phyloP scores from a whole-genome alignment of 1,284 basidiomycete species.

The Leccinum pallidistipes region DNA sequence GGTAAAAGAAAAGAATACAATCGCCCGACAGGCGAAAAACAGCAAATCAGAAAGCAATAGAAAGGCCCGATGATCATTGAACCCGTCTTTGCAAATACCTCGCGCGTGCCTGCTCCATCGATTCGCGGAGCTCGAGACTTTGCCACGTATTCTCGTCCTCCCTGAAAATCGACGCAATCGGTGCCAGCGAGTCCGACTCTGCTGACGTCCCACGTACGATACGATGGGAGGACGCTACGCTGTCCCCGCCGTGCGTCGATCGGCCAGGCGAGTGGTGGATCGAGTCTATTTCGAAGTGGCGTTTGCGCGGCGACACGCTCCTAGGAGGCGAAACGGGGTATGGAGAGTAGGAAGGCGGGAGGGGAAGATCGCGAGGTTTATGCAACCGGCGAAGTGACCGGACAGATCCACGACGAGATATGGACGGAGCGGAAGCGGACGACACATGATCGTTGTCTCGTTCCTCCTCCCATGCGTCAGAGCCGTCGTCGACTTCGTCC shows the following conservation, averaged over 20 bases:
- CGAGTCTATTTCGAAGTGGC: constrained; percentile 28
- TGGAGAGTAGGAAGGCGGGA: constrained; percentile 32
- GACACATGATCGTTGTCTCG: constrained; percentile 19
- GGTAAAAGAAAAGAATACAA: not conserved
- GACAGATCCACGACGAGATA: constrained; percentile 31
- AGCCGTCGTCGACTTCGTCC: constrained; percentile 72
- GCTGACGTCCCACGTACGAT: constrained; percentile 27
- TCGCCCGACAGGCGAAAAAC: not conserved
- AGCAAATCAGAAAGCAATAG: not conserved
- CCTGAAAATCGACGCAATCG: constrained; percentile 24
- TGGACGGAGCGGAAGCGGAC: constrained; percentile 19
- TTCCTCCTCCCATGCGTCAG: constrained; percentile 68
- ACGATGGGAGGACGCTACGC: constrained; percentile 19
- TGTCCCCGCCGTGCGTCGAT: constrained; percentile 13
- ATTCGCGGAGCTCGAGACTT: constrained; percentile 60
- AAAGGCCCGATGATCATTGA: constrained; percentile 11
- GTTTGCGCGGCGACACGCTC: constrained; percentile 35
- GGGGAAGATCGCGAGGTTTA: constrained; percentile 29
- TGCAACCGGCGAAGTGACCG: constrained; percentile 29
- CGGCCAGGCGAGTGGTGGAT: constrained; percentile 21
- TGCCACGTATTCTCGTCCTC: constrained; percentile 47
- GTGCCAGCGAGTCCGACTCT: constrained; percentile 31
- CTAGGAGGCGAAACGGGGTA: constrained; percentile 28
- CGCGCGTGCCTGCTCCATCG: constrained; percentile 51
- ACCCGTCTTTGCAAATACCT: constrained; percentile 31